Base-by-base conservation (phyloP, 768 basidiomycete species). In the Guyanaporus albipodus region DNA sequence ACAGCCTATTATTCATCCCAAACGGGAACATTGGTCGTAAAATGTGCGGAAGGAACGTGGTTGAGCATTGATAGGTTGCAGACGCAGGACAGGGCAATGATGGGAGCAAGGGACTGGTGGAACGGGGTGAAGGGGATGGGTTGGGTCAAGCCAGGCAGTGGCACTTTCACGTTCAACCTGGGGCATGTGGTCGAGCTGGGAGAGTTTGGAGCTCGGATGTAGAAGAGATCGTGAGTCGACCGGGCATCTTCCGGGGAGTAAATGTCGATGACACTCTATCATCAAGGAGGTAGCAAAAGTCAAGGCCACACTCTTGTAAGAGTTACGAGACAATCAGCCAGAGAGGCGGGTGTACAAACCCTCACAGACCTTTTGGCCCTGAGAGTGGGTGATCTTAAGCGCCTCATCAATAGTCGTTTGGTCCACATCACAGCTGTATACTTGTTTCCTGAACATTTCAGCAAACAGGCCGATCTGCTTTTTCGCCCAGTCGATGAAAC, bases 401-500 rank as follows among this genome's bases (percentile, higher is more conserved):
- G 90, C 87, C 49, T 94, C 91, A 24, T 90, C 77, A 4, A 93
- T 77, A 2, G 85, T 79, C 39, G 77, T 69, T 8, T 75, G 70
- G 39, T 87, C 85, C 5, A 84, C 77, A 53, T 91, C 91, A 6
- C 85, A 82, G 21, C 83, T 84, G 64, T 91, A 95, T 0, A 98
- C 93, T 61, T 98, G 96, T 49, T 85, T 87, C 43, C 85, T 74
- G 68, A 97, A 98, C 61, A 85, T 84, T 41, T 83, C 82, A 3
- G 85, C 86, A 61, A 87, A 98, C 19, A 74, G 69, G 60, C 91
- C 85, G 26, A 98, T 78, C 63, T 91, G 87, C 49, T 78, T 76
- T 64, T 84, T 91, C 1, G 92, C 87, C 96, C 96, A 99, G 34
- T 91, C 84, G 18, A 97, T 87, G 59, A 97, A 93, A 9, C 86